Evolutionary conservation across 768 basidiomycete genomes (phyloP).

Genomic region (Lactifluus rugatus): DNA sequence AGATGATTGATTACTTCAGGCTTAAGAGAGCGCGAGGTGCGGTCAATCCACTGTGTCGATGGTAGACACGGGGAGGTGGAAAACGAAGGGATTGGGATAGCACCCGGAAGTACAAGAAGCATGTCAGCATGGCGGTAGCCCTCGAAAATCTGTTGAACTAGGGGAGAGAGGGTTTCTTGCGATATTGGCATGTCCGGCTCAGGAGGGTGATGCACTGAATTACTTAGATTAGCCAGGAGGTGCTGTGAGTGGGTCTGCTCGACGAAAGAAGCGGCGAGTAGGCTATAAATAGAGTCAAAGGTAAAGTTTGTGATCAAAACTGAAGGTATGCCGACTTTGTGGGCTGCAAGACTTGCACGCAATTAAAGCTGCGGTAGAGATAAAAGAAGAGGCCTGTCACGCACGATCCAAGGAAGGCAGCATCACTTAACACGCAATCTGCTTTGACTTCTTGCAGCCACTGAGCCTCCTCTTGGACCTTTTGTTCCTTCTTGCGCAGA

Average conservation of each 20-base stretch:
- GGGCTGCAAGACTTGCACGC: conserved; percentile 52
- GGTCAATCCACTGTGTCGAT: conserved; percentile 53
- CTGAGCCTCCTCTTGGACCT: conserved; percentile 42
- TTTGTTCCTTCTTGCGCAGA: conserved; percentile 41
- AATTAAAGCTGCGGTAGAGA: background rate
- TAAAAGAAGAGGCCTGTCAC: conserved; percentile 20
- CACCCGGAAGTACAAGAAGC: conserved; percentile 59
- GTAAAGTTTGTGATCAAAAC: conserved; percentile 75
- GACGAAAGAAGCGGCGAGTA: conserved; percentile 50
- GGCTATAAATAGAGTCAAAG: conserved; percentile 77
- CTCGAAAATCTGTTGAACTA: conserved; percentile 51
- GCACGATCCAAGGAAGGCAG: conserved; percentile 70
- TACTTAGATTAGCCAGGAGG: background rate
- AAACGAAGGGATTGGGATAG: conserved; percentile 73
- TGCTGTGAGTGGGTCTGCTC: conserved; percentile 11
- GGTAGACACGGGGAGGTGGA: conserved; percentile 43
- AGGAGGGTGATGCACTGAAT: background rate
- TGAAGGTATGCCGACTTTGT: conserved; percentile 53
- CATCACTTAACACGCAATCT: conserved; percentile 62
- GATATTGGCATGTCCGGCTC: conserved; percentile 45
- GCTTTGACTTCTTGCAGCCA: conserved; percentile 48
- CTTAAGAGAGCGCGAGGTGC: conserved; percentile 35
- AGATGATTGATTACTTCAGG: conserved; percentile 38
- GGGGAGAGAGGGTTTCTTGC: conserved; percentile 38
- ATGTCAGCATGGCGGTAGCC: conserved; percentile 68